Evolutionary conservation across 2,329 filamentous ascomycete genomes (phyloP), one percentile per base, ranked within the genome.

Genomic region (Metarhizium guizhouense): DNA sequence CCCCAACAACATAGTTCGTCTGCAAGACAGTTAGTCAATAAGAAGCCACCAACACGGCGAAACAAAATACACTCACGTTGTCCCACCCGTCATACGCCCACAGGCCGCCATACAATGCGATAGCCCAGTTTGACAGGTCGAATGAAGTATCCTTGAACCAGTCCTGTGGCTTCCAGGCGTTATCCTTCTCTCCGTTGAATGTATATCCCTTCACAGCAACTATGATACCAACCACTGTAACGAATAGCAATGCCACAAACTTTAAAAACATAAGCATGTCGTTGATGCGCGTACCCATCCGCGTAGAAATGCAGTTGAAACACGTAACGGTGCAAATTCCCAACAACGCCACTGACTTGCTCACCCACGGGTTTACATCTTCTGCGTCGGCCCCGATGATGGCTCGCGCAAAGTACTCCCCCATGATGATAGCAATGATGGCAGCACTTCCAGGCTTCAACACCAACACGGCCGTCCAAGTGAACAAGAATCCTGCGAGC

Each of bases 1-100:
- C 94, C 64, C 92, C 94, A 0, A 95, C 91, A 6, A 99, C 94
- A 66, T 96, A 99, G 72, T 96, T 99, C 59, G 93, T 95, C 90
- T 94, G 60, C 8, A 47, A 47, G 13, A 40, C 40, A 29, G 43
- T 32, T 25, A 18, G 25, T 53, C 4, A 47, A 40, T 13, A 4
- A 6, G 3, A 16, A 25, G 47, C 45, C 14, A 45, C 11, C 8
- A 18, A 18, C 13, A 25, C 7, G 30, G 25, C 10, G 6, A 34
- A 18, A 43, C 32, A 2, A 52, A 18, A 36, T 3, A 18, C 47
- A 77, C 87, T 75, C 74, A 94, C 90, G 70, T 99, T 99, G 68
- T 99, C 94, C 94, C 94, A 99, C 34, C 94, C 94, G 68, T 99
- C 94, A 72, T 94, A 99, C 1, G 94, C 94, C 94, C 94, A 99